Evolutionary conservation across 2,329 filamentous ascomycete species (phyloP).

Genomic region (Pleomassaria siparia): DNA sequence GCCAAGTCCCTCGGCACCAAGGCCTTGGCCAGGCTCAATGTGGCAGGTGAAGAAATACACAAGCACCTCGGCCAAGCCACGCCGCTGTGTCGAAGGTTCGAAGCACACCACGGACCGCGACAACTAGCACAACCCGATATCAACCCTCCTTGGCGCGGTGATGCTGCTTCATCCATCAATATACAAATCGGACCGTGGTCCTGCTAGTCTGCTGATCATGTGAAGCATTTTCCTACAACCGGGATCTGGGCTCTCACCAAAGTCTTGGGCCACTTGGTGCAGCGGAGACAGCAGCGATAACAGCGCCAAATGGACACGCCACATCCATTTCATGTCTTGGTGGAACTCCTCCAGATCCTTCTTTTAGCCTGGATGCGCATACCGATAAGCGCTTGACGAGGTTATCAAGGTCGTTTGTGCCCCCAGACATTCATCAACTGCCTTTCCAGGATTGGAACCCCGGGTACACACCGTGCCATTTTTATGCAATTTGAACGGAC

Average conservation of each 20-base stretch:
- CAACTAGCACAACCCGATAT: not conserved
- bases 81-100: not conserved
- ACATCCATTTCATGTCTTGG: not conserved
- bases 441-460: not conserved
- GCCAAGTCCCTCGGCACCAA: constrained; percentile 1
- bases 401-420: too few species aligned
- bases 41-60: not conserved
- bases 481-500: not conserved
- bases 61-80: not conserved
- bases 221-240: not conserved
- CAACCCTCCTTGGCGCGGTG: not conserved
- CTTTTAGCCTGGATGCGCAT: not conserved
- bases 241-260: constrained; percentile 2
- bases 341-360: not conserved
- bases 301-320: not conserved
- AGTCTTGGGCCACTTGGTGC: not conserved
- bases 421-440: not conserved
- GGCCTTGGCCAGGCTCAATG: constrained; percentile 1
- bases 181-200: not conserved
- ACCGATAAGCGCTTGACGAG: not conserved
- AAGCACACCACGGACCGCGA: not conserved
- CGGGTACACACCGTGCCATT: not conserved
- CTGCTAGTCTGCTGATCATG: not conserved
- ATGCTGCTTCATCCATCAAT: not conserved
- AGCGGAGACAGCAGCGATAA: not conserved